A percentile compares a stretch with the other conserved stretches of the same genome.
phyloP scores from a whole-genome alignment of 805 yeast species.

The Ogataea chonburiensis region DNA sequence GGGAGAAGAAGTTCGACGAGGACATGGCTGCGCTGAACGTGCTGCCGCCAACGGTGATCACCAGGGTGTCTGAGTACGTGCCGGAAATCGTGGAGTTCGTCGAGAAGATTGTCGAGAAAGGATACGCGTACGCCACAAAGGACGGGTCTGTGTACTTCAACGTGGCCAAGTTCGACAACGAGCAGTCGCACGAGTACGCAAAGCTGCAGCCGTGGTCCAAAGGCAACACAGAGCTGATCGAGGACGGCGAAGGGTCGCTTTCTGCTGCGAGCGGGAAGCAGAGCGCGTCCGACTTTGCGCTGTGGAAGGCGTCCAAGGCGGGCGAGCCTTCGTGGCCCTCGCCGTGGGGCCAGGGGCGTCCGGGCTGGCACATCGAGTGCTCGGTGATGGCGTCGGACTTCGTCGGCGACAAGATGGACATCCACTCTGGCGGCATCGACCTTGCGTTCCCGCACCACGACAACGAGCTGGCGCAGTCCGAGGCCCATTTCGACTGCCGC shows the following conservation, averaged over 20 bases:
- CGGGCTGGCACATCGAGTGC: constrained; percentile 99
- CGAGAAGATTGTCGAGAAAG: constrained; percentile 67
- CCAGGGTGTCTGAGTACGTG: constrained; percentile 92
- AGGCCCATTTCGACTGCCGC: constrained; percentile 81
- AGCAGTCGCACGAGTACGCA: constrained; percentile 79
- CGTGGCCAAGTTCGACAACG: constrained; percentile 73
- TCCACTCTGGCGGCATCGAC: constrained; percentile 96
- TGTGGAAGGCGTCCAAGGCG: constrained; percentile 95
- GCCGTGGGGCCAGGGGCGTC: constrained; percentile 97
- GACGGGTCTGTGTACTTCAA: constrained; percentile 98
- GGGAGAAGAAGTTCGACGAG: constrained; percentile 82
- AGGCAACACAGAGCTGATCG: constrained; percentile 79
- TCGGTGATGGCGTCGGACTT: constrained; percentile 97
- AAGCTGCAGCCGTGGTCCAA: constrained; percentile 98
- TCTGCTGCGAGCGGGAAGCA: constrained; percentile 55
- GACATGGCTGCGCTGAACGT: constrained; percentile 89
- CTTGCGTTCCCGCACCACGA: constrained; percentile 99
- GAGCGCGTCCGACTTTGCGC: constrained; percentile 84
- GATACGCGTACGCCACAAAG: constrained; percentile 76
- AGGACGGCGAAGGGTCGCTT: constrained; percentile 94
- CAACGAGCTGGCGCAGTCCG: constrained; percentile 95
- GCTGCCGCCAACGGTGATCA: constrained; percentile 77
- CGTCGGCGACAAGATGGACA: constrained; percentile 80
- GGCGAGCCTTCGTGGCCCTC: constrained; percentile 97
- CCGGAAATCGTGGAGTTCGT: constrained; percentile 89